Evolutionary conservation across 768 basidiomycete species (phyloP), one percentile per base, ranked within the genome.

Genomic region (Lentinula lateritia): DNA sequence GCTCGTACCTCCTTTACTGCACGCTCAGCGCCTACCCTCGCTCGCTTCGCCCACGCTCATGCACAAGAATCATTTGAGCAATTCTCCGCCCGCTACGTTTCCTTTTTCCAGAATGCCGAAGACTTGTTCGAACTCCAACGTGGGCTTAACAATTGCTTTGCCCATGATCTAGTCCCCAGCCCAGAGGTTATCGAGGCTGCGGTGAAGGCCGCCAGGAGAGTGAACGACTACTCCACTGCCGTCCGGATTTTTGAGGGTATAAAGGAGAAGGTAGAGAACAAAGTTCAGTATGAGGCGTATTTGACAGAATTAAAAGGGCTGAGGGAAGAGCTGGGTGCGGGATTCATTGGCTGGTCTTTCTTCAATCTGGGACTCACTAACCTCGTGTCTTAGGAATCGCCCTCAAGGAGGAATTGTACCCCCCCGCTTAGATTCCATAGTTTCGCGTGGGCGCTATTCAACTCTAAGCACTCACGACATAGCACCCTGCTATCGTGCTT

Each of bases 51-150:
- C 64, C 74, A 72, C 71, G 84, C 82, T 43, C 93, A 93, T 76
- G 85, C 87, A 64, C 88, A 93, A 74, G 95, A 98, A 79, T 83
- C 90, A 16, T 98, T 93, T 76, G 95, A 97, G 73, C 84, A 90
- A 50, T 98, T 98, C 82, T 93, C 92, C 69, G 84, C 88, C 63
- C 93, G 96, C 72, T 98, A 98, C 77, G 88, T 94, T 71, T 80
- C 81, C 66, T 99, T 99, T 78, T 99, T 99, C 84, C 77, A 91
- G 71, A 82, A 85, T 60, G 94, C 93, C 53, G 87, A 94, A 71
- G 97, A 99, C 78, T 84, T 98, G 61, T 99, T 99, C 72, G 97
- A 99, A 81, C 90, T 99, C 65, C 96, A 99, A 78, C 92, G 97
- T 55, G 97, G 97, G 42, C 81, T 99, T 69, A 98, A 99, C 83